These are phyloP conservation scores for Backusella morwellensis DNA, from an alignment of 192 early-diverging fungal genomes.

Conservation along the genomic window DNA sequence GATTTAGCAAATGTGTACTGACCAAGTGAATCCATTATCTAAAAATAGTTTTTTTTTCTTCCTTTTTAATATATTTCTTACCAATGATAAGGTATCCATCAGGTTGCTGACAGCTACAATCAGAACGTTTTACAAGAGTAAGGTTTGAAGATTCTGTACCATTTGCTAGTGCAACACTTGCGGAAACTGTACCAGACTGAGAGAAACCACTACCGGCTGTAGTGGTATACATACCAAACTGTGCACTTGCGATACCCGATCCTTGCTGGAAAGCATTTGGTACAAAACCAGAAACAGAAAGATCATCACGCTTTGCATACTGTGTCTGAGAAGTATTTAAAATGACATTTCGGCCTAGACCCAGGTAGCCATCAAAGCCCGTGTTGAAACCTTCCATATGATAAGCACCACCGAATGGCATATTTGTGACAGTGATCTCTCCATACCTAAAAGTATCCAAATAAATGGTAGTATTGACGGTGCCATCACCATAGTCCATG, in stretches of 20 bases:
- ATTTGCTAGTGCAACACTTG: neutral
- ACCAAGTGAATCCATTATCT: neutral
- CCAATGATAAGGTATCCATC: slow-evolving; percentile 36
- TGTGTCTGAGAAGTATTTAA: slow-evolving; percentile 21
- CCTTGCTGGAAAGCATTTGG: slow-evolving; percentile 27
- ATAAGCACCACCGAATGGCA: slow-evolving; percentile 36
- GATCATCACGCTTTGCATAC: slow-evolving; percentile 17
- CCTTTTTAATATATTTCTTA: neutral
- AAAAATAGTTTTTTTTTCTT: neutral
- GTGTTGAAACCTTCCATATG: slow-evolving; percentile 29
- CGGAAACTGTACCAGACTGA: neutral
- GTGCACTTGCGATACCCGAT: slow-evolving; percentile 19
- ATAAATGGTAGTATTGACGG: slow-evolving; percentile 26
- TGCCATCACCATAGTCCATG: slow-evolving; percentile 27
- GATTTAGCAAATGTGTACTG: neutral
- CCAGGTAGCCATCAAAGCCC: slow-evolving; percentile 37
- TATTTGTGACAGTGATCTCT: slow-evolving; percentile 22
- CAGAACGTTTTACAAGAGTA: slow-evolving; percentile 17
- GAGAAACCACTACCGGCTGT: neutral
- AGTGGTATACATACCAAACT: slow-evolving; percentile 34
- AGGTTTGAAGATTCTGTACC: neutral
- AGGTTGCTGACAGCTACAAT: slow-evolving; percentile 4
- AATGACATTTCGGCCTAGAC: slow-evolving; percentile 33
- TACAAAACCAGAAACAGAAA: slow-evolving; percentile 20
- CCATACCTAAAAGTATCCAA: slow-evolving; percentile 24